Evolutionary conservation across 2,329 filamentous ascomycete genomes (phyloP).

Genomic region (Cryphonectria radicalis): DNA sequence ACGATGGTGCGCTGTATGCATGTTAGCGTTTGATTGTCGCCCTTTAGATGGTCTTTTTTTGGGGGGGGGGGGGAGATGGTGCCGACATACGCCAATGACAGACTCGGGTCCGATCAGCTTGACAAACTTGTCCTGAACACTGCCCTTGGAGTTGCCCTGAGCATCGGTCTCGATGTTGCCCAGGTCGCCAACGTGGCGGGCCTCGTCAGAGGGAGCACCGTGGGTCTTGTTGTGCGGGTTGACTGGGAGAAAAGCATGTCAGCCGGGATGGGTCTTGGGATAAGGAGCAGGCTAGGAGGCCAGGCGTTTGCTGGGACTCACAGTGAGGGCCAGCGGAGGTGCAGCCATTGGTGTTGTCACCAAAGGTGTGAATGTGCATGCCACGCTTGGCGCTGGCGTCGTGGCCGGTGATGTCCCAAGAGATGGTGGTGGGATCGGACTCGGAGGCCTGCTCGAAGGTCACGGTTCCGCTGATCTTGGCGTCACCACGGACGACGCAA

Average conservation of each 20-base stretch:
- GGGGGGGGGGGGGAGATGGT: neutral
- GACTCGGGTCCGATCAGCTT: conserved; percentile 97
- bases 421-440: conserved; percentile 79
- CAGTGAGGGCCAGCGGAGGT: conserved; percentile 97
- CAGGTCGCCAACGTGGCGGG: conserved; percentile 94
- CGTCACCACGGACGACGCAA: conserved; percentile 96
- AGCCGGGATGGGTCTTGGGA: conserved; percentile 9
- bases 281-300: neutral
- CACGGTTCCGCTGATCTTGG: conserved; percentile 91
- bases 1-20: conserved; percentile 81
- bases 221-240: conserved; percentile 94
- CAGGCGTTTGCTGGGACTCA: conserved; percentile 53
- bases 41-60: neutral
- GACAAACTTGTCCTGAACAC: conserved; percentile 77
- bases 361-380: conserved; percentile 98
- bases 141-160: conserved; percentile 87
- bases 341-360: conserved; percentile 99
- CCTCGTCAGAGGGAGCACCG: conserved; percentile 80
- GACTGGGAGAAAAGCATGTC: conserved; percentile 58
- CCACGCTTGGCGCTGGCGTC: conserved; percentile 95
- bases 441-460: conserved; percentile 92
- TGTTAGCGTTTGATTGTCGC: conserved; percentile 9
- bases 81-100: conserved; percentile 78
- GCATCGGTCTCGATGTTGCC: conserved; percentile 96
- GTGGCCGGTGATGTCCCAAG: conserved; percentile 90